phyloP scores from a whole-genome alignment of 1,284 basidiomycete species.

The Polyporus tsugae region DNA sequence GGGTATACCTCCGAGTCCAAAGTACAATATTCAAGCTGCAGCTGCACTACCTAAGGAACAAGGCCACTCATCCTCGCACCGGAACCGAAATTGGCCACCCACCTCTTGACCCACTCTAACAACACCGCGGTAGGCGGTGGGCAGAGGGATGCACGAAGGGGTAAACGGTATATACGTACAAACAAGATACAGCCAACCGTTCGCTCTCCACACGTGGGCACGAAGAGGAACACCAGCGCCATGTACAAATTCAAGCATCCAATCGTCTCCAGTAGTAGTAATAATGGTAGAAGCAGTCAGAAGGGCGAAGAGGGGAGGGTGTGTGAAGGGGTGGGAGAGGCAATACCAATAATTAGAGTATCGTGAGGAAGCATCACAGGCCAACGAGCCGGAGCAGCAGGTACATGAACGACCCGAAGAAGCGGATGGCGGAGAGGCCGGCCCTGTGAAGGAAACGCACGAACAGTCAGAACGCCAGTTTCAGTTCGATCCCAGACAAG shows the following conservation, averaged over 20 bases:
- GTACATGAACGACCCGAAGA: conserved; percentile 80
- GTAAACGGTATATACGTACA: conserved; percentile 31
- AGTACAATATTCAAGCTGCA: not conserved
- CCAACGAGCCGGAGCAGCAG: conserved; percentile 80
- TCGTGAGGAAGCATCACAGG: conserved; percentile 34
- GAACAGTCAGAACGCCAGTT: conserved; percentile 8
- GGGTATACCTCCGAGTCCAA: conserved; percentile 3
- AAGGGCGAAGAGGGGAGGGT: not conserved
- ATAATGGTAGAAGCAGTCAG: not conserved
- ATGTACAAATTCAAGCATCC: not conserved
- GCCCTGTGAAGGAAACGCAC: conserved; percentile 54
- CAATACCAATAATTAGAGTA: conserved; percentile 22
- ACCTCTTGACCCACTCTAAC: not conserved
- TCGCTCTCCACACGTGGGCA: conserved; percentile 10
- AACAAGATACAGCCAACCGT: conserved; percentile 29
- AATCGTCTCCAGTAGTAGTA: not conserved
- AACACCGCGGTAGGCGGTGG: not conserved
- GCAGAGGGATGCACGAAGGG: not conserved
- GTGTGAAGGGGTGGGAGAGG: not conserved
- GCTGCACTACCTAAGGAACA: not conserved
- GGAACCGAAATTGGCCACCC: not conserved
- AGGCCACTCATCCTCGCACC: not conserved
- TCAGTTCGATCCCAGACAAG: not conserved
- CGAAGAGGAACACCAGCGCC: conserved; percentile 1
- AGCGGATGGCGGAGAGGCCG: conserved; percentile 80